These are phyloP conservation scores for Paramecium sonneborni DNA, from an alignment of 73 alveolate genomes.

Conservation along the genomic window DNA sequence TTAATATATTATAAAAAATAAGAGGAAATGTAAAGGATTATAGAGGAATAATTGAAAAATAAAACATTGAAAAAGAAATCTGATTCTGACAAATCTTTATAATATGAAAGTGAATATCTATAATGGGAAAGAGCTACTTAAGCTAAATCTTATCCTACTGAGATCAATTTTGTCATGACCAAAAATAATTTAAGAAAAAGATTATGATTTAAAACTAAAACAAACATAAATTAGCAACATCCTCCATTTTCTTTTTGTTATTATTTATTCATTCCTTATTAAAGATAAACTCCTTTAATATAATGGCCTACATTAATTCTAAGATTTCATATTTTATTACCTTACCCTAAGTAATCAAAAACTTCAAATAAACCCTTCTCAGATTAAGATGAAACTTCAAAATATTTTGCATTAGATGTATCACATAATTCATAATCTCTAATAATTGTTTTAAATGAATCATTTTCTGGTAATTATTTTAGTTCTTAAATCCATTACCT, in stretches of 20 bases:
- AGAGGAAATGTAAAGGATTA: not conserved
- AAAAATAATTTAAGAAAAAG: not conserved
- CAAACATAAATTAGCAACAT: not conserved
- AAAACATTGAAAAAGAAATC: not conserved
- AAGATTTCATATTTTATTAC: not conserved
- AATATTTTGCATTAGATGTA: not conserved
- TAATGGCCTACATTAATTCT: not conserved
- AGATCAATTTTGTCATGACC: not conserved
- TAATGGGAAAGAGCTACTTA: not conserved
- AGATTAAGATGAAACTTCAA: not conserved
- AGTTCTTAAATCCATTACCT: slow-evolving; percentile 9
- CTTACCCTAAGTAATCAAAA: not conserved
- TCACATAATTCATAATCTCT: not conserved
- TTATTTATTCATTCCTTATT: not conserved
- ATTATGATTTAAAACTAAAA: not conserved
- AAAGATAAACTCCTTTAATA: not conserved
- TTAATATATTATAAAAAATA: not conserved
- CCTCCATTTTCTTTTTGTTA: not conserved
- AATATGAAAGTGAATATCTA: not conserved
- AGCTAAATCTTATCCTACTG: not conserved
- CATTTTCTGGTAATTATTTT: not conserved
- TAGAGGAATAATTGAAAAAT: not conserved
- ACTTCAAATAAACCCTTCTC: not conserved
- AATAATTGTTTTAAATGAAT: not conserved
- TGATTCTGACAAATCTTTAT: not conserved